A percentile compares a stretch with the other conserved stretches of the same genome.
Conservation (phyloP, 805 yeast species). For the Candida germanica region DNA sequence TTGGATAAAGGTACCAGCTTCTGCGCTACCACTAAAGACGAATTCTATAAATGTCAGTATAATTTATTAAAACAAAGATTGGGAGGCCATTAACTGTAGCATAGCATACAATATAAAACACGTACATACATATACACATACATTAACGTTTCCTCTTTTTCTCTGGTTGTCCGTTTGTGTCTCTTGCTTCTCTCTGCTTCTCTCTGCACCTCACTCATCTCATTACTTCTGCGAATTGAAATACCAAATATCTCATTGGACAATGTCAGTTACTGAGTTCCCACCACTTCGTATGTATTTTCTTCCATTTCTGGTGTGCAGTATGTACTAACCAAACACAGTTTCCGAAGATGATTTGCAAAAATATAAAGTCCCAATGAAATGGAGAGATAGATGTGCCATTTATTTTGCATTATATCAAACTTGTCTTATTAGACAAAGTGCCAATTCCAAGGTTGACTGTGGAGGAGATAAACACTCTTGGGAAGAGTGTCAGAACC, state of each 20-base stretch:
- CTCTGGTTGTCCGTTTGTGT: too few species aligned
- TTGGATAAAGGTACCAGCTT: conserved; percentile 42
- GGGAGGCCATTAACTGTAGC: conserved; percentile 13
- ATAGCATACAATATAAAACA: neutral
- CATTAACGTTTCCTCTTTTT: too few species aligned
- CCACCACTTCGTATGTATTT: conserved; percentile 40
- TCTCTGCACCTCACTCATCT: neutral
- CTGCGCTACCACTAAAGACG: conserved; percentile 39
- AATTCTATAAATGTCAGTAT: conserved; percentile 44
- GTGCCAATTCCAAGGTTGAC: conserved; percentile 44
- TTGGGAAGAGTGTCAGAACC: conserved; percentile 82
- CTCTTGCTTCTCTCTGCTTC: too few species aligned
- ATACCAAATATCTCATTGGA: conserved; percentile 15
- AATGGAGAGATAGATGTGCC: conserved; percentile 84
- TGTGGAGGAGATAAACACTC: conserved; percentile 77
- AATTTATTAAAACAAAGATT: conserved; percentile 41
- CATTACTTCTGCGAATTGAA: conserved; percentile 3
- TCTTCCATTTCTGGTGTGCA: neutral
- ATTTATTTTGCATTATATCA: conserved; percentile 44
- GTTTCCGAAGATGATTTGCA: conserved; percentile 85
- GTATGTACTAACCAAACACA: conserved; percentile 19
- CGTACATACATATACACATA: too few species aligned
- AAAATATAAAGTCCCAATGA: conserved; percentile 70
- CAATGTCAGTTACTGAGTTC: conserved; percentile 38
- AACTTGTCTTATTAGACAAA: conserved; percentile 42